phyloP scores from a whole-genome alignment of 2,329 filamentous ascomycete species.

The Dryadomyces sulphureus region DNA sequence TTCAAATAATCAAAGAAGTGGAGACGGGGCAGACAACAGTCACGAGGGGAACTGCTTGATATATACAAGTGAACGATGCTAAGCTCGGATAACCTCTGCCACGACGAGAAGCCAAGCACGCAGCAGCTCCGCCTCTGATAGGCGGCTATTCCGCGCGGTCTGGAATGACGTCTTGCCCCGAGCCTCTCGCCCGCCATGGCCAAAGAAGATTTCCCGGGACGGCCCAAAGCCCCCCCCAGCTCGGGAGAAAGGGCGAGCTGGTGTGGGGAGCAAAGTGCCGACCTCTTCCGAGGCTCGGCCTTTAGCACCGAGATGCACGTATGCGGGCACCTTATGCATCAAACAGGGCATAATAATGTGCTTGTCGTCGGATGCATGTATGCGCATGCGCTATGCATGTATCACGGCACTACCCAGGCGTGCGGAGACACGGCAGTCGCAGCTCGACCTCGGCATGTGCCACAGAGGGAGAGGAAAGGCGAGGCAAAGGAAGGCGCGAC shows the following conservation, averaged over 20 bases:
- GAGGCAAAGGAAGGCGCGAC: not conserved
- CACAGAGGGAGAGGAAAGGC: not conserved
- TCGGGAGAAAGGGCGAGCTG: conserved; percentile 1
- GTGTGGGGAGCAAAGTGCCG: not conserved
- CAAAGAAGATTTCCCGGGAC: conserved; percentile 16
- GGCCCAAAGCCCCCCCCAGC: not conserved
- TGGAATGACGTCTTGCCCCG: conserved; percentile 2
- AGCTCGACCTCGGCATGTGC: conserved; percentile 6
- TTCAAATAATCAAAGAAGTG: no score
- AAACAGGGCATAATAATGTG: no score
- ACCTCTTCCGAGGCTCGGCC: no score
- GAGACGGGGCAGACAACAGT: not conserved
- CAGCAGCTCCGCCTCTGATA: no score
- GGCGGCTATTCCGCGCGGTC: no score
- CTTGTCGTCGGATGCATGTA: no score
- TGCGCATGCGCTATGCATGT: no score
- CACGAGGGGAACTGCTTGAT: not conserved
- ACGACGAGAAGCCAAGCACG: no score
- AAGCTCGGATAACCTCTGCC: not conserved
- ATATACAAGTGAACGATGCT: not conserved
- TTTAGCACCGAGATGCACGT: not conserved
- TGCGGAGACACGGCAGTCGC: not conserved
- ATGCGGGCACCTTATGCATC: not conserved
- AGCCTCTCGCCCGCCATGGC: no score
- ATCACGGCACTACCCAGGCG: not conserved